Evolutionary conservation across 164 flowering plant species (phyloP), one percentile per base, ranked within the genome.

Genomic region (Annona squamosa): DNA sequence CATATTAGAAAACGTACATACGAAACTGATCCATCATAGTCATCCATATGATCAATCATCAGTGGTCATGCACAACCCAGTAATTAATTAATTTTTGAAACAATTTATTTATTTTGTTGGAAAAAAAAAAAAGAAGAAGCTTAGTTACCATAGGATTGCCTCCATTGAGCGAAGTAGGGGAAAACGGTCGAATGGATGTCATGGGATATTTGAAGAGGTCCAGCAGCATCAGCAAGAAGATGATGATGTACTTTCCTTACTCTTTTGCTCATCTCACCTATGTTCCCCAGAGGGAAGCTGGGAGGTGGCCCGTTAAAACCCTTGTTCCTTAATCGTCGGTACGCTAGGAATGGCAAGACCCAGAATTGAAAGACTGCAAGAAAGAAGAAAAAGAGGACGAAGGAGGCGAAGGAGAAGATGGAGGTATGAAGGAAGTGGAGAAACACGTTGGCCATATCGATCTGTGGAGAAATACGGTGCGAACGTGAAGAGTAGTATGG

Each of bases 281-380:
- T 70, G 79, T 91, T 92, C 56, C 98, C 97, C 0, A 94, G 65
- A 47, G 99, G 99, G 52, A 94, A 94, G 48, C 73, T 80, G 5
- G 99, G 99, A 71, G 86, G 71, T n/a, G 97, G 99, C 1, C 97
- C 97, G 46, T 65, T 52, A 73, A 92, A 83, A 57, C 97, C 97
- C 72, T 79, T 84, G 48, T 43, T 72, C 61, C 63, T 72, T 17
- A 92, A 85, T 83, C 80, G 87, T 13, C 48, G 56, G 19, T 79
- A 74, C 5, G 79, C 81, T 61, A 18, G 43, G 45, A 59, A 4
- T 0, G 99, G 97, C 5, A 75, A 72, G 76, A 94, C 45, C 90
- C 86, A 90, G 47, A 79, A 88, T 5, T 68, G 48, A 13, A 70
- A 71, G 5, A 85, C 0, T 2, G 85, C 4, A 47, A 41, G 79